Evolutionary conservation across 2,329 filamentous ascomycete species (phyloP).

Genomic region (Cylindrodendrum hubeiense): DNA sequence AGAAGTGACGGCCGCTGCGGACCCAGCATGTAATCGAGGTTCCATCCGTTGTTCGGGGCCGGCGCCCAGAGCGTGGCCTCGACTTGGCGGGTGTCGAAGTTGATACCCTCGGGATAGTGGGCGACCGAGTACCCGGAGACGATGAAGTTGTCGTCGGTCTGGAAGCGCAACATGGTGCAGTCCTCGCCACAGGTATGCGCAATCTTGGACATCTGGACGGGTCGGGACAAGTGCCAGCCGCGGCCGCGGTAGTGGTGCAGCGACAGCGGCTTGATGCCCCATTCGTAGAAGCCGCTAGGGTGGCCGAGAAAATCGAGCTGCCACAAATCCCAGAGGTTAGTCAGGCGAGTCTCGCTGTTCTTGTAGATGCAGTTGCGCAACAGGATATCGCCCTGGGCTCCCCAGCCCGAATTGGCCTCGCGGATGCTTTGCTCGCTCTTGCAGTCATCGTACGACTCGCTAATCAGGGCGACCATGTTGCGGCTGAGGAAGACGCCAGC

Average conservation of each 20-base stretch:
- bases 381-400: conserved; percentile 71
- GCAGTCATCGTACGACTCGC: conserved; percentile 59
- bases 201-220: conserved; percentile 68
- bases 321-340: conserved; percentile 68
- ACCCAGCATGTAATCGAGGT: conserved; percentile 64
- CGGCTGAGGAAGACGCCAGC: conserved; percentile 73
- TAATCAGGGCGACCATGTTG: conserved; percentile 60
- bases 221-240: conserved; percentile 66
- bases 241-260: conserved; percentile 75
- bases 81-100: conserved; percentile 62
- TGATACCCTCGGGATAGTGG: conserved; percentile 65
- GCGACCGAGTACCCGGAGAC: conserved; percentile 72
- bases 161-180: conserved; percentile 70
- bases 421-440: conserved; percentile 63
- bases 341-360: conserved; percentile 70
- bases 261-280: conserved; percentile 69
- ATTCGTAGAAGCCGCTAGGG: conserved; percentile 74
- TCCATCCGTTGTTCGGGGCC: conserved; percentile 62
- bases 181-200: conserved; percentile 71
- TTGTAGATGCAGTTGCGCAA: conserved; percentile 75
- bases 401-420: conserved; percentile 70
- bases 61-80: conserved; percentile 66
- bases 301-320: conserved; percentile 72
- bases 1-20: conserved; percentile 61
- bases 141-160: conserved; percentile 64